Conservation (phyloP, 345 rosid genomes). For the Pelargonium nanum region DNA sequence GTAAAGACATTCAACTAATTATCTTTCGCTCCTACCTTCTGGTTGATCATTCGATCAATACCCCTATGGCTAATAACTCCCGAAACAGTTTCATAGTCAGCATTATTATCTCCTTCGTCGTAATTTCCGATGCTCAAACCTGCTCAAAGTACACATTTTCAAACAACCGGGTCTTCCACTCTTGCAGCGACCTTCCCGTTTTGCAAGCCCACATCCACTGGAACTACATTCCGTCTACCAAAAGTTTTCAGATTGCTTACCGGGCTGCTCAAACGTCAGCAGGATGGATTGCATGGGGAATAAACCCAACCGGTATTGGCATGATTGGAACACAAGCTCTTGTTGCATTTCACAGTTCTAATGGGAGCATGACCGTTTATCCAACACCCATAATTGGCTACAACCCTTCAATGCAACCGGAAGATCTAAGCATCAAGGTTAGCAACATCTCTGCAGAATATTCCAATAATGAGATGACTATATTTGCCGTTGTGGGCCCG, state of each 20-base stretch:
- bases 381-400: slow-evolving; percentile 18
- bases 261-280: slow-evolving; percentile 19
- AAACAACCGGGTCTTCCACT: slow-evolving; percentile 6
- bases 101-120: slow-evolving; percentile 5
- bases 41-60: too few species aligned
- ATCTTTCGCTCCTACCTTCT: too few species aligned
- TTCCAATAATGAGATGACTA: slow-evolving; percentile 21
- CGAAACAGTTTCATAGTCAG: background rate
- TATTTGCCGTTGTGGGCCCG: slow-evolving; percentile 35
- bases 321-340: slow-evolving; percentile 52
- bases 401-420: slow-evolving; percentile 24
- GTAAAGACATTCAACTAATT: too few species aligned
- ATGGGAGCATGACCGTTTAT: slow-evolving; percentile 24
- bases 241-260: slow-evolving; percentile 28
- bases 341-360: slow-evolving; percentile 27
- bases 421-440: slow-evolving; percentile 25
- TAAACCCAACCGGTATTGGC: slow-evolving; percentile 26
- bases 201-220: slow-evolving; percentile 21
- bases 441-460: slow-evolving; percentile 22
- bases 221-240: slow-evolving; percentile 16
- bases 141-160: slow-evolving; percentile 15
- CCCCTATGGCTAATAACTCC: background rate
- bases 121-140: slow-evolving; percentile 9
- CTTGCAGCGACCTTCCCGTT: slow-evolving; percentile 13
- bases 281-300: slow-evolving; percentile 46